A percentile compares a stretch with the other conserved stretches of the same genome.
Conservation (phyloP, 2,329 filamentous ascomycete genomes). For the Alternaria triticimaculans region DNA sequence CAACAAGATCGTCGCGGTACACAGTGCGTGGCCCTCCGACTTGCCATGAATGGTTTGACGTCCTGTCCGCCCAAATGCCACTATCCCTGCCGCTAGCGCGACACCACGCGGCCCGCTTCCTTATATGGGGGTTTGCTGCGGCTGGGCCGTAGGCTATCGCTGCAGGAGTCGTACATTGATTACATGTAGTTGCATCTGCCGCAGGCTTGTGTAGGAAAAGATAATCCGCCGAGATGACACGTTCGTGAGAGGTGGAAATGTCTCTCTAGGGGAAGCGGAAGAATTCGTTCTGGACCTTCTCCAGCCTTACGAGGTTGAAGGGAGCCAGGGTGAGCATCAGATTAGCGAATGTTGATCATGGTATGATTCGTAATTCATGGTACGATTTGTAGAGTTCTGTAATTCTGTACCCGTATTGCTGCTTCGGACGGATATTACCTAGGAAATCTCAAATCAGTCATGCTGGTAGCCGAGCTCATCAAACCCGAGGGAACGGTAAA, state of each 20-base stretch:
- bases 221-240: not conserved
- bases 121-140: conserved; percentile 1
- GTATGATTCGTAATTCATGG: not conserved
- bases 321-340: not conserved
- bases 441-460: not conserved
- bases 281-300: not conserved
- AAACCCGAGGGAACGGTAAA: not conserved
- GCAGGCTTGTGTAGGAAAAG: not conserved
- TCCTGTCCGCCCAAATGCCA: not conserved
- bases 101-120: conserved; percentile 9
- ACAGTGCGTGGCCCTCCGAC: not conserved
- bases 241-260: not conserved
- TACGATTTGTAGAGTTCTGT: not conserved
- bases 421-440: not conserved
- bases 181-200: not conserved
- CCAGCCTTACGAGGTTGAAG: not conserved
- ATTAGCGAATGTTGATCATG: not conserved
- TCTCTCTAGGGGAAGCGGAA: not conserved
- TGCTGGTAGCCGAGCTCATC: not conserved
- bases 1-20: conserved; percentile 1
- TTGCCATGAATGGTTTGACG: not conserved
- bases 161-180: not conserved
- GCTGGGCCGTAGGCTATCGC: not conserved
- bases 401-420: not conserved
- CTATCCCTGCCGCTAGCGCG: not conserved